Percentiles rank a stretch among this genome's conserved stretches.
Evolutionary conservation across 2,329 filamentous ascomycete species (phyloP).

Genomic region (Calonectria leucothoes): DNA sequence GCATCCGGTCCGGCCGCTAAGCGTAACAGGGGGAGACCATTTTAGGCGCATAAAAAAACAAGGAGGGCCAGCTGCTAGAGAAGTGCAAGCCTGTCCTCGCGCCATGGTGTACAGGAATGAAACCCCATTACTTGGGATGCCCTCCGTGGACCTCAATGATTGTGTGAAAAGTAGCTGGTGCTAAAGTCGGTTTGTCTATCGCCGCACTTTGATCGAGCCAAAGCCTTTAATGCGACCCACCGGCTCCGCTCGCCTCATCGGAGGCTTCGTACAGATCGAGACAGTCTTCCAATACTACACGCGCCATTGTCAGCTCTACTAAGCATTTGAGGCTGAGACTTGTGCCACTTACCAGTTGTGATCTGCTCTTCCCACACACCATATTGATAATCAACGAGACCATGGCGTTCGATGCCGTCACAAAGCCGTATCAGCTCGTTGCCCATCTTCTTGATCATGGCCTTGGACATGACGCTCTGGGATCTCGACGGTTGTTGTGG

Average conservation of each 20-base stretch:
- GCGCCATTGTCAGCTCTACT: constrained; percentile 25
- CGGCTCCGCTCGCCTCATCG: constrained; percentile 49
- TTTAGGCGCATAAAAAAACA: constrained; percentile 13
- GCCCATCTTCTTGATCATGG: constrained; percentile 81
- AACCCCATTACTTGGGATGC: constrained; percentile 7
- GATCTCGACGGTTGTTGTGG: constrained; percentile 67
- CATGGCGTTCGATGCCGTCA: constrained; percentile 88
- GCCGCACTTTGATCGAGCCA: neutral
- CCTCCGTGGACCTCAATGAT: neutral
- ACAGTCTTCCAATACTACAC: constrained; percentile 52
- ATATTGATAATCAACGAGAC: constrained; percentile 97
- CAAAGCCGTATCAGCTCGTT: constrained; percentile 85
- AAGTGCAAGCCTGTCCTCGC: constrained; percentile 16
- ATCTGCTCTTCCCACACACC: constrained; percentile 97
- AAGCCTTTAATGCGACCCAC: constrained; percentile 36
- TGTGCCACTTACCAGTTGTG: constrained; percentile 74
- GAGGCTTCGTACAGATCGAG: constrained; percentile 58
- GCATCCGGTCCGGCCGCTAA: constrained; percentile 28
- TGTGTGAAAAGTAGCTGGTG: neutral
- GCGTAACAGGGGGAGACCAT: constrained; percentile 22
- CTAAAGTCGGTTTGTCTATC: neutral
- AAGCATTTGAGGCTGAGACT: neutral
- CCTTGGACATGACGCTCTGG: constrained; percentile 74
- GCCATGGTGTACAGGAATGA: constrained; percentile 23
- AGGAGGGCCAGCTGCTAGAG: constrained; percentile 4